Percentiles rank a stretch among this genome's conserved stretches.
Evolutionary conservation across 257 asterid species (phyloP).

Genomic region (Osmanthus fragrans): DNA sequence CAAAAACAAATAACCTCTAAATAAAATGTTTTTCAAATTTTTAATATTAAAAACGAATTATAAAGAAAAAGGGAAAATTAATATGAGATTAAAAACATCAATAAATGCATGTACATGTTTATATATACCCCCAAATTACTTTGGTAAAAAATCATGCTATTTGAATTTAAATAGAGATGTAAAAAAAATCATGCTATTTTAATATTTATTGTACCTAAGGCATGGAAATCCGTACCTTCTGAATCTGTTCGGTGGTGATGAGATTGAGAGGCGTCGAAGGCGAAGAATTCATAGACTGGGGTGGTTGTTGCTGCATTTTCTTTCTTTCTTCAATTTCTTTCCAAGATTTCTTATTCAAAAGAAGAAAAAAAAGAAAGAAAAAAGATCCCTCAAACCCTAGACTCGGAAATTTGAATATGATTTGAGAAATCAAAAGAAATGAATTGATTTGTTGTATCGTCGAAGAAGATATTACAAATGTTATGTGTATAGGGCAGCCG

Average conservation of each 20-base stretch:
- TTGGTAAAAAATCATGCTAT: background rate
- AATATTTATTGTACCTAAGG: background rate
- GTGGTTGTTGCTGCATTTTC: conserved; percentile 41
- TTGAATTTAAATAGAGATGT: background rate
- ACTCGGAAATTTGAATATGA: background rate
- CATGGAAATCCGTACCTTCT: conserved; percentile 55
- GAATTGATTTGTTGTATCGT: no score
- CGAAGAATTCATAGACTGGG: conserved; percentile 50
- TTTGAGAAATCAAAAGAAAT: no score
- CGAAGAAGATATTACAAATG: no score
- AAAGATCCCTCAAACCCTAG: conserved; percentile 2
- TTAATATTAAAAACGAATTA: background rate
- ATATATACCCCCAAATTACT: background rate
- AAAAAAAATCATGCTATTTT: background rate
- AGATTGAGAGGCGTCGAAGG: conserved; percentile 59
- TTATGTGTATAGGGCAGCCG: no score
- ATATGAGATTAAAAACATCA: background rate
- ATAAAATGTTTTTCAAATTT: background rate
- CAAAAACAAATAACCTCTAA: background rate
- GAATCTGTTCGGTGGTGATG: conserved; percentile 96
- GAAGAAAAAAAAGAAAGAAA: background rate
- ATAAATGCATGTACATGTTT: background rate
- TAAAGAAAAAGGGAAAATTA: background rate
- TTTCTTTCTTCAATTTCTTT: background rate
- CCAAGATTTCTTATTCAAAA: background rate